Evolutionary conservation across 169 alveolate genomes (phyloP).

Genomic region (Cryptosporidium felis): DNA sequence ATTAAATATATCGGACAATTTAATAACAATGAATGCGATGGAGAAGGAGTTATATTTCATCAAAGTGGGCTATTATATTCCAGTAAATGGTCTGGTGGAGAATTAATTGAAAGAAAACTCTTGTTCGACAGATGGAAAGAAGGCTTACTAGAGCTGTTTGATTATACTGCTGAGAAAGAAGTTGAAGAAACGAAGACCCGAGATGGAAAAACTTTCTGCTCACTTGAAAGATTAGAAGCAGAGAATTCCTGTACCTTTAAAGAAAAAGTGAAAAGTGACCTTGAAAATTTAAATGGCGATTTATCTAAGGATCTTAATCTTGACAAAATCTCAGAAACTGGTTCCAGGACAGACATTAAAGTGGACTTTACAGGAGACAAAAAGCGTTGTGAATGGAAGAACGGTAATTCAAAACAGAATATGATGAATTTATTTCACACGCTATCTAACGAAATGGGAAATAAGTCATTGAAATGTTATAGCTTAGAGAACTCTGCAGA

Average conservation of each 20-base stretch:
- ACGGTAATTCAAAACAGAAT: background rate
- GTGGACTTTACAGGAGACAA: background rate
- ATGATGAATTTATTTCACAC: background rate
- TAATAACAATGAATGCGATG: slow-evolving; percentile 64
- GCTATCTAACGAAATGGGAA: slow-evolving; percentile 11
- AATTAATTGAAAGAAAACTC: slow-evolving; percentile 68
- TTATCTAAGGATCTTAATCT: background rate
- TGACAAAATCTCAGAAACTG: background rate
- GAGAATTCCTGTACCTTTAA: background rate
- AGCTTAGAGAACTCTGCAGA: slow-evolving; percentile 69
- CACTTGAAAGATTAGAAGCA: background rate
- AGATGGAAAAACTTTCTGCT: background rate
- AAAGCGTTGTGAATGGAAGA: background rate
- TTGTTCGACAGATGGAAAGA: slow-evolving; percentile 71
- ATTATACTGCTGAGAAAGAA: background rate
- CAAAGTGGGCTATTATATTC: slow-evolving; percentile 76
- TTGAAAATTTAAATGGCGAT: background rate
- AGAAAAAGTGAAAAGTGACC: background rate
- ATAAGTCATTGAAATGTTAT: slow-evolving; percentile 12
- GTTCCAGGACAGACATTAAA: background rate
- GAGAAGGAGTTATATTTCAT: slow-evolving; percentile 75
- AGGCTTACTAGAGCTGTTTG: slow-evolving; percentile 7
- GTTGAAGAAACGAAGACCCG: background rate
- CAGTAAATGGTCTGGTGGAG: slow-evolving; percentile 72
- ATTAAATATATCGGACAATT: slow-evolving; percentile 74